Percentiles rank a stretch among this genome's conserved stretches.
These are phyloP conservation scores for Arthrobotrys iridis DNA, from an alignment of 2,329 filamentous ascomycete species.

Conservation along the genomic window DNA sequence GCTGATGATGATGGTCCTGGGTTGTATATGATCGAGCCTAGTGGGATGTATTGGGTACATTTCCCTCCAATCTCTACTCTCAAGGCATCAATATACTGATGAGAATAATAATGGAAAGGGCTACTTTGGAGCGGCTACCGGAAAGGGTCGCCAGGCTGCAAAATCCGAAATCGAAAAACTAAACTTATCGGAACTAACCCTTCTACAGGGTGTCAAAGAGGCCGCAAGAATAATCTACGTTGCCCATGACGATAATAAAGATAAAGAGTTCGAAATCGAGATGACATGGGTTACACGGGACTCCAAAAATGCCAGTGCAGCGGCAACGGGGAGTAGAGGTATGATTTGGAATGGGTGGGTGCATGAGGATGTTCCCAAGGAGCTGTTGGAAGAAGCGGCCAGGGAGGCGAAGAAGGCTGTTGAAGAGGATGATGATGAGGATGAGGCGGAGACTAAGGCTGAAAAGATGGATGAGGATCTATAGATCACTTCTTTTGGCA, in stretches of 20 bases:
- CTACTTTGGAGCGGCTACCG: constrained; percentile 96
- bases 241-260: constrained; percentile 98
- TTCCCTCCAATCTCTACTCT: background rate
- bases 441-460: constrained; percentile 67
- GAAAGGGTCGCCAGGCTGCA: constrained; percentile 94
- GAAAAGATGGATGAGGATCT: constrained; percentile 83
- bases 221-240: constrained; percentile 97
- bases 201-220: constrained; percentile 92
- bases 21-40: constrained; percentile 99
- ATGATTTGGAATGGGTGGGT: constrained; percentile 71
- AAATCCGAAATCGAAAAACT: constrained; percentile 99
- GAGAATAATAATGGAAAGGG: constrained; percentile 67
- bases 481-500: constrained; percentile 15
- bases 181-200: constrained; percentile 80
- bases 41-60: constrained; percentile 87
- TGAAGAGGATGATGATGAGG: constrained; percentile 85
- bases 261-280: constrained; percentile 99
- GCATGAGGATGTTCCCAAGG: constrained; percentile 92
- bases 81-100: background rate
- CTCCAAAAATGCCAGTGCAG: constrained; percentile 75
- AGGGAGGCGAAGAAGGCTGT: constrained; percentile 88
- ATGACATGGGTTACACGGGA: constrained; percentile 96
- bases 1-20: constrained; percentile 95
- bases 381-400: constrained; percentile 89
- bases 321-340: constrained; percentile 43